Evolutionary conservation across 371 early-diverging fungal species (phyloP).

Genomic region (Mucor lusitanicus): DNA sequence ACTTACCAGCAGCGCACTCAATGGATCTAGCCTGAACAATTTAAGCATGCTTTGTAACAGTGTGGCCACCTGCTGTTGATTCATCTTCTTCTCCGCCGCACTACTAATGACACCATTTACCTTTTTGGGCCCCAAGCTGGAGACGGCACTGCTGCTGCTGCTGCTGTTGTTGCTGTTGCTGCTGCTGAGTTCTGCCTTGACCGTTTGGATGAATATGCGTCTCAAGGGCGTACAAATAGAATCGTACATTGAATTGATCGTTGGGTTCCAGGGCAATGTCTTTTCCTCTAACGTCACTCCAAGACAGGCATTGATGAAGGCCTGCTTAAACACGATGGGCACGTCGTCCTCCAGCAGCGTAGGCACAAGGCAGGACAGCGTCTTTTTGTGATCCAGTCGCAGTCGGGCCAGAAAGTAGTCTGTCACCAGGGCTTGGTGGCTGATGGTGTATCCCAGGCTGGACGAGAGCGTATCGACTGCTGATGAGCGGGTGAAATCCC

Average conservation of each 20-base stretch:
- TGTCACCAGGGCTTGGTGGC: conserved; percentile 54
- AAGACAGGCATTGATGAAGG: conserved; percentile 70
- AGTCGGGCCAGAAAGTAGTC: conserved; percentile 71
- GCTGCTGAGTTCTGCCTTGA: conserved; percentile 23
- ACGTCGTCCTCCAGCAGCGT: conserved; percentile 59
- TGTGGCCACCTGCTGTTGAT: conserved; percentile 1
- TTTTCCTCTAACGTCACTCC: conserved; percentile 66
- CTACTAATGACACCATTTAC: not conserved
- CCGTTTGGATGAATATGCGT: conserved; percentile 56
- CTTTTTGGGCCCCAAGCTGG: conserved; percentile 12
- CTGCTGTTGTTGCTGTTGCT: no score
- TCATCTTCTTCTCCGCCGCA: not conserved
- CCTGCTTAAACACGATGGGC: conserved; percentile 66
- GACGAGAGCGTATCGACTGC: conserved; percentile 28
- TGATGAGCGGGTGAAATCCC: conserved; percentile 44
- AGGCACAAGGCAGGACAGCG: conserved; percentile 64
- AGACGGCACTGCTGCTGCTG: not conserved
- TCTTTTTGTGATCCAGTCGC: conserved; percentile 62
- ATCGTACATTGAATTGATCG: conserved; percentile 62
- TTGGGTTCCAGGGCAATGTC: conserved; percentile 72
- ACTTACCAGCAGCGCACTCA: conserved; percentile 27
- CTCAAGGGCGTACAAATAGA: conserved; percentile 68
- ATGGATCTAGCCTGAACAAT: conserved; percentile 30
- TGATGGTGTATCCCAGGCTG: conserved; percentile 47
- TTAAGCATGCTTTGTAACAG: conserved; percentile 27